Evolutionary conservation across 2,329 filamentous ascomycete species (phyloP), one percentile per base, ranked within the genome.

Genomic region (Alternaria gaisen): DNA sequence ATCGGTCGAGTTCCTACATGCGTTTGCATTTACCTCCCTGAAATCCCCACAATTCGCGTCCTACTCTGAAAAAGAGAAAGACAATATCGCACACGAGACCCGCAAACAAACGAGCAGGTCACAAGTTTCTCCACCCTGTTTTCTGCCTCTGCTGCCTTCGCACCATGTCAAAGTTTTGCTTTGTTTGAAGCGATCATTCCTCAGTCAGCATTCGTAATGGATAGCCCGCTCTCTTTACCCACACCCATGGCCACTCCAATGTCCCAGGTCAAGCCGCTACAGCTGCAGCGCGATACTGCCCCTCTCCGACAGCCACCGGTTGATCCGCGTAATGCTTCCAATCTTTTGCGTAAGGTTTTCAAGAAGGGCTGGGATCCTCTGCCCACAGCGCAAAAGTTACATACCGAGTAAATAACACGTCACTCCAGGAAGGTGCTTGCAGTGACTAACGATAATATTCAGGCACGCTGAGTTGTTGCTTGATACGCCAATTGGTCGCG

Each of bases 401-500:
- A 55, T 22, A 40, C 32, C 9, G 50, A 56, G 43, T 55, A 36
- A 43, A 26, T 34, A 36, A 40, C 18, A 24, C 5, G 4, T 28
- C 36, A 10, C 16, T 7, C 7, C 8, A 24, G 22, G 20, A 28
- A 34, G 6, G 18, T 26, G 18, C 11, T 11, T 36, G n/a, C 28
- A 54, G 32, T 16, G 14, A 40, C 47, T 38, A 12, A 40, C 9
- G 12, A n/a, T 10, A 22, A 4, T 12, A 54, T 16, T 5, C 22
- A 58, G 61, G 30, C 61, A 57, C 24, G 22, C 20, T 11, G 18
- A 58, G 9, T 38, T 28, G 12, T 46, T 67, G 6, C 38, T 63
- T 34, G 38, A 42, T 12, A 53, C 54, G 24, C 50, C 56, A 12
- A 44, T 60, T 36, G 63, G 56, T 34, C 56, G 60, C 46, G 54